Conservation (phyloP, 1,284 basidiomycete species). For the Ceratobasidium sp. region DNA sequence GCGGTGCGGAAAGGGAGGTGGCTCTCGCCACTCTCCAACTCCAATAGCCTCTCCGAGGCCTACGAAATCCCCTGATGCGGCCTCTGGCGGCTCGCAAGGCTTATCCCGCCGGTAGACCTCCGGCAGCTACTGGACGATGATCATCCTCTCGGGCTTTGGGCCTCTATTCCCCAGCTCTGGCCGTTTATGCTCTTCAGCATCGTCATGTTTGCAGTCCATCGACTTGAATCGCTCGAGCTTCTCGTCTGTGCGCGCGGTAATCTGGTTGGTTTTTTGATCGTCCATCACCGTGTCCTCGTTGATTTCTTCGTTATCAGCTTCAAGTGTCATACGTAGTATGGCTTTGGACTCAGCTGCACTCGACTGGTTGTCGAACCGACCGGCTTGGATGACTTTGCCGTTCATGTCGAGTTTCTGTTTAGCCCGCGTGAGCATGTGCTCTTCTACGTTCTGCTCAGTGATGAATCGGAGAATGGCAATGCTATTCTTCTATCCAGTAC, state of each 20-base stretch:
- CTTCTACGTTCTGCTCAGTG: constrained; percentile 98
- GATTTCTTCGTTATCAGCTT: constrained; percentile 90
- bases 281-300: constrained; percentile 96
- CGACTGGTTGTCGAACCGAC: constrained; percentile 99
- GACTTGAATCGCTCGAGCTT: constrained; percentile 85
- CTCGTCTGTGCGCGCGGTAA: constrained; percentile 88
- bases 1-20: too few relatives aligned
- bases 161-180: constrained; percentile 81
- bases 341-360: constrained; percentile 98
- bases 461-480: constrained; percentile 97
- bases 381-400: constrained; percentile 99
- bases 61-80: too few relatives aligned
- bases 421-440: constrained; percentile 95
- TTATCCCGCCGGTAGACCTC: constrained; percentile 91
- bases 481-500: constrained; percentile 99
- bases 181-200: constrained; percentile 79
- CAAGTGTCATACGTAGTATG: constrained; percentile 78
- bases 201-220: constrained; percentile 88
- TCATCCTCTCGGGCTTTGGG: constrained; percentile 82
- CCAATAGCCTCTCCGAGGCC: too few relatives aligned
- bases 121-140: constrained; percentile 92
- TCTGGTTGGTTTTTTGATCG: constrained; percentile 96
- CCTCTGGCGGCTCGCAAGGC: constrained; percentile 76
- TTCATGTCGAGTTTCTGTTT: constrained; percentile 99
- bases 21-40: too few relatives aligned